Conservation (phyloP, 768 basidiomycete genomes). For the Pulveroboletus sp. region DNA sequence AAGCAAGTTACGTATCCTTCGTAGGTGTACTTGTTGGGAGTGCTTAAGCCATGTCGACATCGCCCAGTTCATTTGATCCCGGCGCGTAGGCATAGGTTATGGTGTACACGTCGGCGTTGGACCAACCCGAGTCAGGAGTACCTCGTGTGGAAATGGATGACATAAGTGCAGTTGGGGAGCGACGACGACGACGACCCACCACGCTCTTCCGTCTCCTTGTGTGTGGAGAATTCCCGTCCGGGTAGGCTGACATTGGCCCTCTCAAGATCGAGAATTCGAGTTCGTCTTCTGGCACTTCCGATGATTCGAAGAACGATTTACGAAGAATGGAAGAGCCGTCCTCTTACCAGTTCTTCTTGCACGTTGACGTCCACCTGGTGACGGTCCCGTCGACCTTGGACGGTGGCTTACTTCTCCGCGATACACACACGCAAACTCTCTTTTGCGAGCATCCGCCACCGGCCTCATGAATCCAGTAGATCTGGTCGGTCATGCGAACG, state of each 20-base stretch:
- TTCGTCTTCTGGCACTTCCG: slow-evolving; percentile 8
- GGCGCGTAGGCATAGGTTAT: no score
- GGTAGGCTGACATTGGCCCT: slow-evolving; percentile 9
- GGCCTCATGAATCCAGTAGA: slow-evolving; percentile 2
- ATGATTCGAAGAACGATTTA: slow-evolving; percentile 18
- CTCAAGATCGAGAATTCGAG: slow-evolving; percentile 4
- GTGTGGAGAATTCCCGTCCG: slow-evolving; percentile 4
- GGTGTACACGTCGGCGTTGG: no score
- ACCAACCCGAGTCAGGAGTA: no score
- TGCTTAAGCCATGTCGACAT: no score
- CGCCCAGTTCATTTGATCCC: no score
- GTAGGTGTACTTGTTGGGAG: no score
- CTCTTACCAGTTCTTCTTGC: neutral
- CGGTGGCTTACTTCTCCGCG: neutral
- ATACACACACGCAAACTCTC: neutral
- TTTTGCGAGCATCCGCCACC: slow-evolving; percentile 18
- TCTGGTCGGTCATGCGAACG: neutral
- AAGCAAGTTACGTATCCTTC: no score
- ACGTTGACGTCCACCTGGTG: slow-evolving; percentile 5
- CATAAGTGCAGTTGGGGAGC: no score
- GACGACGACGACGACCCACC: no score
- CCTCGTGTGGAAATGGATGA: no score
- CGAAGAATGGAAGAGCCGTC: slow-evolving; percentile 18
- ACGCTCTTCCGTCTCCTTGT: no score
- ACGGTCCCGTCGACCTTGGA: neutral